Percentiles rank a stretch among this genome's conserved stretches.
Evolutionary conservation across 345 rosid species (phyloP).

Genomic region (Euphorbia peplus): DNA sequence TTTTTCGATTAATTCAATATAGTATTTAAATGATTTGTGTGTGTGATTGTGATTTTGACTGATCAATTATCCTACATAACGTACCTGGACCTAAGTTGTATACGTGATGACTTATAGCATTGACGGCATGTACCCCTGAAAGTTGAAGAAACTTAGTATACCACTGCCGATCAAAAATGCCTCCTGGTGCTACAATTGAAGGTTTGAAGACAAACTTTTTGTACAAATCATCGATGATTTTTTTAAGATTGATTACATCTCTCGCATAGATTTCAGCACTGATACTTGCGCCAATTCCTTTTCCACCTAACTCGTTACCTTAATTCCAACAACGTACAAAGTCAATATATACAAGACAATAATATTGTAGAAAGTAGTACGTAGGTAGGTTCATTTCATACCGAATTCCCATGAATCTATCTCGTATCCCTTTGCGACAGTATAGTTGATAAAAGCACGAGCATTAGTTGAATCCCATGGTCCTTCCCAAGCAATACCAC

Average conservation of each 20-base stretch:
- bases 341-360: slow-evolving; percentile 15
- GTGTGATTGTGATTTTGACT: too few species aligned
- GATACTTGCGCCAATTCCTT: slow-evolving; percentile 75
- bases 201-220: slow-evolving; percentile 54
- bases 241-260: slow-evolving; percentile 60
- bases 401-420: slow-evolving; percentile 99
- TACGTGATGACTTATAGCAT: slow-evolving; percentile 78
- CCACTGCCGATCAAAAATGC: slow-evolving; percentile 75
- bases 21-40: too few species aligned
- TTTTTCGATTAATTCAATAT: too few species aligned
- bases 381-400: too few species aligned
- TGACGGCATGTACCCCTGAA: slow-evolving; percentile 60
- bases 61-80: too few species aligned
- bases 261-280: slow-evolving; percentile 70
- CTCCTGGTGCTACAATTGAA: slow-evolving; percentile 80
- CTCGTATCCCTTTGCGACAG: slow-evolving; percentile 63
- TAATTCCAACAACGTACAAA: slow-evolving; percentile 10
- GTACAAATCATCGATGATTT: slow-evolving; percentile 54
- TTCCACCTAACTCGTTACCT: slow-evolving; percentile 95
- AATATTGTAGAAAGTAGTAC: too few species aligned
- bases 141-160: slow-evolving; percentile 64
- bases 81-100: slow-evolving; percentile 96
- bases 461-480: slow-evolving; percentile 82
- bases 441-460: slow-evolving; percentile 67
- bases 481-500: slow-evolving; percentile 80